Conservation (phyloP, 2,329 filamentous ascomycete genomes). For the Bretziella fagacearum region DNA sequence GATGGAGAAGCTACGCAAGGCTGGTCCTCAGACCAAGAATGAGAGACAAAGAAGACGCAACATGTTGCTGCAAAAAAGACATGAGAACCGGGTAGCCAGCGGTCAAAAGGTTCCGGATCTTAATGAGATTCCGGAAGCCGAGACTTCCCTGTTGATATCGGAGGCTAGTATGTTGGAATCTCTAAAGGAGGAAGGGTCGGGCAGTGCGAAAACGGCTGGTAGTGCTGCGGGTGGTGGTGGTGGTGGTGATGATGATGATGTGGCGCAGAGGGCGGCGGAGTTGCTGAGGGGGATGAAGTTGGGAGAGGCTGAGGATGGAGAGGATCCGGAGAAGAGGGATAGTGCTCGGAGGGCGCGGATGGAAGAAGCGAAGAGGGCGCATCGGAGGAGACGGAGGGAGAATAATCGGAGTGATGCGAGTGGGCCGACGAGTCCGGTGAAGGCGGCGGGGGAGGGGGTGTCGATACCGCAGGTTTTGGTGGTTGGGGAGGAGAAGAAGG, state of each 20-base stretch:
- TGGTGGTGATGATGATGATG: conserved; percentile 42
- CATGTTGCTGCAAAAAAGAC: conserved; percentile 74
- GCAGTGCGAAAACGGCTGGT: not conserved
- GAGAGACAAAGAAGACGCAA: conserved; percentile 76
- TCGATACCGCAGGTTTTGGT: conserved; percentile 4
- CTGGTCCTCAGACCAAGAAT: conserved; percentile 76
- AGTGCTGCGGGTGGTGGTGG: conserved; percentile 20
- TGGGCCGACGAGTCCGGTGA: conserved; percentile 16
- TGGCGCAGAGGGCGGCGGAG: conserved; percentile 69
- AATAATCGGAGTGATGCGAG: conserved; percentile 27
- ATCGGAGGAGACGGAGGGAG: conserved; percentile 46
- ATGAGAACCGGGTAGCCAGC: conserved; percentile 76
- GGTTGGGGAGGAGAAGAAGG: not conserved
- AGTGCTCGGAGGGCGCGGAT: conserved; percentile 55
- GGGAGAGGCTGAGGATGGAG: conserved; percentile 37
- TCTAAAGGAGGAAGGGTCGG: conserved; percentile 20
- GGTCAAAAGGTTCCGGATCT: conserved; percentile 71
- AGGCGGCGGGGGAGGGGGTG: conserved; percentile 13
- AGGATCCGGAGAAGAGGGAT: conserved; percentile 35
- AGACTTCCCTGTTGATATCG: conserved; percentile 21
- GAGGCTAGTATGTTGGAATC: conserved; percentile 28
- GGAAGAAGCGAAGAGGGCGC: conserved; percentile 54
- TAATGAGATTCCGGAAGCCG: conserved; percentile 38
- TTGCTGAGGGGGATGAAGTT: conserved; percentile 70
- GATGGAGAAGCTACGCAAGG: conserved; percentile 84